Evolutionary conservation across 2,329 filamentous ascomycete species (phyloP).

Genomic region (Trichoderma hamatum): DNA sequence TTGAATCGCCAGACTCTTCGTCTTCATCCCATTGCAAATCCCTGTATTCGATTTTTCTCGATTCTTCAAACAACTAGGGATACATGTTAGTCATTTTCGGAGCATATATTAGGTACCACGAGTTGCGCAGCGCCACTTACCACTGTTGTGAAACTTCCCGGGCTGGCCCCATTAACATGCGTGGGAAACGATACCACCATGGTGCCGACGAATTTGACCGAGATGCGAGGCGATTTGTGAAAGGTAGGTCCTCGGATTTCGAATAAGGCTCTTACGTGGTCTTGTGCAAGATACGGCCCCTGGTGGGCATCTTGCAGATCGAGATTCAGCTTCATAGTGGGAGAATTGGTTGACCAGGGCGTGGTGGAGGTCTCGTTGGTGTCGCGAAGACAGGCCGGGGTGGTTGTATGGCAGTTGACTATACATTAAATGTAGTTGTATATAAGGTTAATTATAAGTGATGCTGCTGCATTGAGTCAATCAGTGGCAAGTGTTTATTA

Average conservation of each 20-base stretch:
- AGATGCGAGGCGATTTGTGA: slow-evolving; percentile 23
- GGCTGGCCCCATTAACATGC: slow-evolving; percentile 14
- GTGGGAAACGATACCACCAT: slow-evolving; percentile 15
- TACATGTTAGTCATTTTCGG: neutral
- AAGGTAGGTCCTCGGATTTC: slow-evolving; percentile 17
- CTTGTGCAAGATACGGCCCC: slow-evolving; percentile 8
- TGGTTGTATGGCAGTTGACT: neutral
- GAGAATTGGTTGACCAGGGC: slow-evolving; percentile 6
- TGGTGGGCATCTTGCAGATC: slow-evolving; percentile 6
- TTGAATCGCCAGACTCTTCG: neutral
- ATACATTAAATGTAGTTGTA: slow-evolving; percentile 1
- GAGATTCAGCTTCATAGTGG: slow-evolving; percentile 23
- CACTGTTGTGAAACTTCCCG: slow-evolving; percentile 6
- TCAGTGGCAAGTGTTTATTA: neutral
- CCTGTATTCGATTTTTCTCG: slow-evolving; percentile 9
- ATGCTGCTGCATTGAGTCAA: slow-evolving; percentile 1
- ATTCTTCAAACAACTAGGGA: slow-evolving; percentile 11
- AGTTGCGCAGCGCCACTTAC: neutral
- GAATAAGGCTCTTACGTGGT: slow-evolving; percentile 9
- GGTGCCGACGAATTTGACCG: slow-evolving; percentile 12
- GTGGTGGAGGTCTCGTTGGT: slow-evolving; percentile 11
- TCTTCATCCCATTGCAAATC: slow-evolving; percentile 1
- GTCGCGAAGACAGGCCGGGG: slow-evolving; percentile 8
- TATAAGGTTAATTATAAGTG: neutral
- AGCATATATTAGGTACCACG: too few species aligned